Evolutionary conservation across 768 basidiomycete species (phyloP), one percentile per base, ranked within the genome.

Genomic region (Coprinellus aureogranulatus): DNA sequence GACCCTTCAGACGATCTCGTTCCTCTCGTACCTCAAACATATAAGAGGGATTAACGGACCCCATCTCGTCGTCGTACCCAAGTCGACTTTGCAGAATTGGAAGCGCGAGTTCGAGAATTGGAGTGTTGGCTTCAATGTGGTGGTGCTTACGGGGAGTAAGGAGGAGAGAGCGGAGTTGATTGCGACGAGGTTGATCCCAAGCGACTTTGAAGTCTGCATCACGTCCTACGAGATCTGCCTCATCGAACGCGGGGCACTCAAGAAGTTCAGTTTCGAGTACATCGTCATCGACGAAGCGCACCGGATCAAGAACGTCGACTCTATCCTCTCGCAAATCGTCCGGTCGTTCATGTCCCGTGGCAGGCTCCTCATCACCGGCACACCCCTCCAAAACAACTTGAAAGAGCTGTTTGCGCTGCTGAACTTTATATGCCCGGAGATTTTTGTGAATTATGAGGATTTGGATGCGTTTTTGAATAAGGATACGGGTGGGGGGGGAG

Each of bases 241-340:
- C 61, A 92, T 96, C 63, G 97, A 99, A 70, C 94, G 94, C 72
- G 80, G 85, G n/a, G 82, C 89, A 0, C 78, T 98, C 60, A 93
- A 92, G 74, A 96, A 96, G 71, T 92, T 98, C 70, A 89, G 89
- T 0, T 98, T 98, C 77, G 92, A 96, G 71, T 98, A 98, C 73
- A 98, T 98, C 71, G 85, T 90, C 62, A 98, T 99, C 66, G 96
- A 99, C 74, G 96, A 99, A 74, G 96, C 96, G 0, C 96, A 99
- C 68, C 89, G 97, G 23, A 99, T 99, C 82, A 98, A 98, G 78
- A 98, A 98, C 69, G 94, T 96, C 63, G 93, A 98, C 70, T 96
- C 93, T 12, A 89, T 98, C 65, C 82, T 99, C 16, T 88, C 88
- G 16, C 93, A 97, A 73, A 98, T 99, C 66, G 93, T 98, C 48